phyloP scores from a whole-genome alignment of 345 rosid species.

The Theobroma cacao region DNA sequence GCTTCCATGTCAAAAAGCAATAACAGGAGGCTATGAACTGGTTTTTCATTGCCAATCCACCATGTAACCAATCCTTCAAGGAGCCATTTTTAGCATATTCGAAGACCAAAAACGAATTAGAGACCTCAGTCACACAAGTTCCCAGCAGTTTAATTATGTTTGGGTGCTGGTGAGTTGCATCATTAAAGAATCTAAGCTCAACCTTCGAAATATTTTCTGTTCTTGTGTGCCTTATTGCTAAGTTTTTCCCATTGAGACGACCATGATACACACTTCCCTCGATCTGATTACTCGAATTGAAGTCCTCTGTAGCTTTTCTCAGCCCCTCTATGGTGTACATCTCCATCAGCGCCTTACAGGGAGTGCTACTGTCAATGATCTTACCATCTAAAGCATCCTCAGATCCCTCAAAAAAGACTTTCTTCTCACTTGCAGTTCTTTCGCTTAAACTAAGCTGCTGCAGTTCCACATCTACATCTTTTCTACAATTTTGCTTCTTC shows the following conservation, averaged over 20 bases:
- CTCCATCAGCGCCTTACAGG: slow-evolving; percentile 47
- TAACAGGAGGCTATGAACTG: slow-evolving; percentile 89
- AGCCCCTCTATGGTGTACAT: slow-evolving; percentile 59
- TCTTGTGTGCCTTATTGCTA: slow-evolving; percentile 55
- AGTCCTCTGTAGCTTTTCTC: slow-evolving; percentile 74
- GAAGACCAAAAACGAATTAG: slow-evolving; percentile 51
- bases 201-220: slow-evolving; percentile 40
- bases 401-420: slow-evolving; percentile 79
- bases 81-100: slow-evolving; percentile 90
- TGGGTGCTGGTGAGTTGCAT: slow-evolving; percentile 63
- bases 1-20: slow-evolving; percentile 87
- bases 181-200: slow-evolving; percentile 47
- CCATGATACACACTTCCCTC: slow-evolving; percentile 78
- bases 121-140: slow-evolving; percentile 46
- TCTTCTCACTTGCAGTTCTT: slow-evolving; percentile 80
- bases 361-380: slow-evolving; percentile 33
- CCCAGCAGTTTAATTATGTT: slow-evolving; percentile 77
- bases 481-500: slow-evolving; percentile 28
- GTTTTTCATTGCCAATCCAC: slow-evolving; percentile 87
- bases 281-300: slow-evolving; percentile 66
- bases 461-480: slow-evolving; percentile 51
- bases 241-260: slow-evolving; percentile 73
- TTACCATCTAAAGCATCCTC: slow-evolving; percentile 51
- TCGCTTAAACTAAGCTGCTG: slow-evolving; percentile 75
- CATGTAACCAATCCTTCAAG: slow-evolving; percentile 86